Evolutionary conservation across 768 basidiomycete species (phyloP), one percentile per base, ranked within the genome.

Genomic region (Strobilomyces dryophilus): DNA sequence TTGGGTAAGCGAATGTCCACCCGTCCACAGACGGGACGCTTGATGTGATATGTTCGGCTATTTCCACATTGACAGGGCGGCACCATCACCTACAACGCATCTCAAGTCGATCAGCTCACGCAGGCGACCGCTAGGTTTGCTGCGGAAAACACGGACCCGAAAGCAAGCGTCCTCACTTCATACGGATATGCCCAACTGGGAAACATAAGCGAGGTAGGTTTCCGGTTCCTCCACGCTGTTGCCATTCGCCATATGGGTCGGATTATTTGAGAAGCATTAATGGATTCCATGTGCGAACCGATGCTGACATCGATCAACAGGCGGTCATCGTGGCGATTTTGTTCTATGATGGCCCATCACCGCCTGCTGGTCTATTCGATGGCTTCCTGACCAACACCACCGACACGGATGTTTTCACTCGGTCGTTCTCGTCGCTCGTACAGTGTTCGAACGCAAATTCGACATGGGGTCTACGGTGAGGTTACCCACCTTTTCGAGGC

Each of bases 291-390:
- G 32, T 41, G 52, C 56, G 51, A 21, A 24, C 14, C 9, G 45
- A 40, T 34, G 43, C 43, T 56, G 41, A 64, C 43, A 42, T 42
- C 39, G 20, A 43, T 46, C 37, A 18, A 47, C 34, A 61, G 53
- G 40, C n/a, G 39, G 34, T 59, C 31, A 52, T 54, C 45, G 61
- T 65, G 51, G 64, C 68, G 8, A 49, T 80, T 4, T 47, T 86
- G 21, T 87, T 86, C 66, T 85, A 87, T 57, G 79, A 86, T 58
- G 78, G 57, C 1, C 82, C 67, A 37, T 49, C 54, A 15, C 59
- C 61, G 21, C 68, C 64, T 29, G 29, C 51, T 11, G 63, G 65
- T 24, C 45, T 61, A 5, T 71, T 69, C 34, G 65, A 71, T 14
- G 52, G 35, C 9, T 69, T 83, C 14, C 14, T 67, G 54, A 61